phyloP scores from a whole-genome alignment of 805 yeast species.

The Lipomyces sp. region DNA sequence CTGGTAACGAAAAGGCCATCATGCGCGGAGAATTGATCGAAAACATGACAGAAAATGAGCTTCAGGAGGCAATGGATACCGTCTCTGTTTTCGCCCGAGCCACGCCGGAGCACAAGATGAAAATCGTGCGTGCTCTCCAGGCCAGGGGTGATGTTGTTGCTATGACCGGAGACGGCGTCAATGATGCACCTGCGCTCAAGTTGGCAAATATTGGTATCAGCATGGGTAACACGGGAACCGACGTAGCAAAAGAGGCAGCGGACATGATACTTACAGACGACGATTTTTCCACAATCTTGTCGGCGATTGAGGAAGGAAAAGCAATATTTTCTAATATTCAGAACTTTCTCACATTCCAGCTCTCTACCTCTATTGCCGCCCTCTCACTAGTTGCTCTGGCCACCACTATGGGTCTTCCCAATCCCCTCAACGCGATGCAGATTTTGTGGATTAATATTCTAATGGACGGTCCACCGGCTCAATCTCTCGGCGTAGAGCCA shows the following conservation, averaged over 20 bases:
- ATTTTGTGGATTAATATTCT: conserved; percentile 79
- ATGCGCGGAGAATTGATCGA: conserved; percentile 86
- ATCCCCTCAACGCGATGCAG: conserved; percentile 81
- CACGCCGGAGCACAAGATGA: conserved; percentile 90
- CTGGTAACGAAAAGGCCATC: conserved; percentile 57
- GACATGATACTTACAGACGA: conserved; percentile 98
- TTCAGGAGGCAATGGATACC: conserved; percentile 75
- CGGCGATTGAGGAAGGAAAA: conserved; percentile 96
- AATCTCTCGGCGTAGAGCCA: conserved; percentile 75
- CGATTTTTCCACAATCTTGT: conserved; percentile 90
- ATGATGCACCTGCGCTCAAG: conserved; percentile 97
- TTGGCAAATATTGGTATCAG: conserved; percentile 95
- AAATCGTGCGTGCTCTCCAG: conserved; percentile 87
- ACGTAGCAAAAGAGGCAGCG: conserved; percentile 97
- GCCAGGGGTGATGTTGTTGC: conserved; percentile 97
- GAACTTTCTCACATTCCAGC: conserved; percentile 88
- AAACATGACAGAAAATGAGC: conserved; percentile 67
- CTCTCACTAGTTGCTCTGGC: conserved; percentile 55
- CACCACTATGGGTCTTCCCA: conserved; percentile 43
- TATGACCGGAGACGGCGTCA: conserved; percentile 99
- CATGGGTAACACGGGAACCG: conserved; percentile 87
- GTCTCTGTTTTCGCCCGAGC: conserved; percentile 94
- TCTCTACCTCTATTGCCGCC: conserved; percentile 77
- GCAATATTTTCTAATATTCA: conserved; percentile 96
- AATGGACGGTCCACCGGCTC: conserved; percentile 81